phyloP scores from a whole-genome alignment of 495 filamentous ascomycete genomes.

The Penicillium coffeae region DNA sequence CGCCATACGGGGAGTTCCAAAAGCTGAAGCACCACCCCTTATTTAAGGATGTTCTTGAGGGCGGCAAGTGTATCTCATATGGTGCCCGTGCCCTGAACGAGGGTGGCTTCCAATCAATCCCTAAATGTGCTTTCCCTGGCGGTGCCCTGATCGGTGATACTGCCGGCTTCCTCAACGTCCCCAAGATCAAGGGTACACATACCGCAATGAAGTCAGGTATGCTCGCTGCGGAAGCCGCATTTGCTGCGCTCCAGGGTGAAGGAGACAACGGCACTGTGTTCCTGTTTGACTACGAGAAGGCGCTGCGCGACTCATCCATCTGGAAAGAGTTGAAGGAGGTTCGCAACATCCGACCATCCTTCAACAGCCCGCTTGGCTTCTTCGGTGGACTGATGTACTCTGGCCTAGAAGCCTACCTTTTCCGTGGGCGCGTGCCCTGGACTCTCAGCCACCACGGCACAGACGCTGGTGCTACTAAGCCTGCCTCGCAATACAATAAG shows the following conservation, averaged over 20 bases:
- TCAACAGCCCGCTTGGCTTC: conserved; percentile 78
- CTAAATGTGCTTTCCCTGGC: conserved; percentile 92
- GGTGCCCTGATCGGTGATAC: conserved; percentile 95
- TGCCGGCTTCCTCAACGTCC: conserved; percentile 95
- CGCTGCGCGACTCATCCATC: conserved; percentile 79
- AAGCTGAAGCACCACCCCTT: conserved; percentile 97
- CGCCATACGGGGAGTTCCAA: conserved; percentile 94
- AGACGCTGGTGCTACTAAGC: conserved; percentile 65
- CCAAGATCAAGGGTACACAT: conserved; percentile 98
- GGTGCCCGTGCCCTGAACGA: conserved; percentile 90
- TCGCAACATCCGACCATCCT: conserved; percentile 95
- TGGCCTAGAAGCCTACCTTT: conserved; percentile 81
- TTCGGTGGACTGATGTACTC: conserved; percentile 92
- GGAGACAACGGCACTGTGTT: conserved; percentile 64
- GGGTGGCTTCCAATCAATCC: conserved; percentile 96
- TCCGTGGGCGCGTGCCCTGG: conserved; percentile 87
- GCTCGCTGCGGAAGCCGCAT: conserved; percentile 90
- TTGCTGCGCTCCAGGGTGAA: conserved; percentile 61
- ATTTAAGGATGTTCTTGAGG: conserved; percentile 76
- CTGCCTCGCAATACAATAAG: conserved; percentile 72
- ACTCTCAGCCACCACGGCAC: conserved; percentile 79
- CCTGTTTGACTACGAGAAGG: conserved; percentile 90
- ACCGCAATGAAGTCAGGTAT: conserved; percentile 97
- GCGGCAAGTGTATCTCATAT: conserved; percentile 97
- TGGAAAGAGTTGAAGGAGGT: conserved; percentile 95